Evolutionary conservation across 2,329 filamentous ascomycete species (phyloP).

Genomic region (Chrysosporium queenslandicum): DNA sequence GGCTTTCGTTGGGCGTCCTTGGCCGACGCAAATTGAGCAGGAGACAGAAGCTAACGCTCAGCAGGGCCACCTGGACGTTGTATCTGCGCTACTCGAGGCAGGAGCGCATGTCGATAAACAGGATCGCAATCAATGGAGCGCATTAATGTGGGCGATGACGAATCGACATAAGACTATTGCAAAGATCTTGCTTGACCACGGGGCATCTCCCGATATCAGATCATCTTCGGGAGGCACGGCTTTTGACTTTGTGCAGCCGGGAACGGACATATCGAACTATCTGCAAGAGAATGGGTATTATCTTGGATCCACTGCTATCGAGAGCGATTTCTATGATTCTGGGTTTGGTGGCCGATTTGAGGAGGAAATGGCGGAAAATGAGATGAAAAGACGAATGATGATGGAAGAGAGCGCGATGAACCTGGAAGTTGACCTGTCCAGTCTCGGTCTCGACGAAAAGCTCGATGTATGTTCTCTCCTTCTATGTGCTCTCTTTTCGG

Average conservation of each 20-base stretch:
- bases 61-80: constrained; percentile 79
- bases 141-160: constrained; percentile 99
- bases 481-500: too few relatives aligned
- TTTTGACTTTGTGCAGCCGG: constrained; percentile 87
- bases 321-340: constrained; percentile 86
- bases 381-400: constrained; percentile 83
- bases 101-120: constrained; percentile 86
- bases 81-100: constrained; percentile 70
- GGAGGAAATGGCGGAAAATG: constrained; percentile 93
- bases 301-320: constrained; percentile 34
- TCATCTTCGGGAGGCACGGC: constrained; percentile 89
- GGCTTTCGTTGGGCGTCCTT: neutral
- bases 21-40: neutral
- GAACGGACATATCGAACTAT: constrained; percentile 94
- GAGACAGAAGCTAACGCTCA: constrained; percentile 2
- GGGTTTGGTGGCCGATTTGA: constrained; percentile 93
- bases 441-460: constrained; percentile 89
- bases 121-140: constrained; percentile 94
- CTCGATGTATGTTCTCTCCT: constrained; percentile 56
- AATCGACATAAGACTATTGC: constrained; percentile 95
- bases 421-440: constrained; percentile 89
- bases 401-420: constrained; percentile 99
- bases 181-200: constrained; percentile 82
- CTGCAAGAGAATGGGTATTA: constrained; percentile 88
- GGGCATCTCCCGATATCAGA: constrained; percentile 90